These are phyloP conservation scores for Lithospermum erythrorhizon DNA, from an alignment of 257 asterid species.

Conservation along the genomic window DNA sequence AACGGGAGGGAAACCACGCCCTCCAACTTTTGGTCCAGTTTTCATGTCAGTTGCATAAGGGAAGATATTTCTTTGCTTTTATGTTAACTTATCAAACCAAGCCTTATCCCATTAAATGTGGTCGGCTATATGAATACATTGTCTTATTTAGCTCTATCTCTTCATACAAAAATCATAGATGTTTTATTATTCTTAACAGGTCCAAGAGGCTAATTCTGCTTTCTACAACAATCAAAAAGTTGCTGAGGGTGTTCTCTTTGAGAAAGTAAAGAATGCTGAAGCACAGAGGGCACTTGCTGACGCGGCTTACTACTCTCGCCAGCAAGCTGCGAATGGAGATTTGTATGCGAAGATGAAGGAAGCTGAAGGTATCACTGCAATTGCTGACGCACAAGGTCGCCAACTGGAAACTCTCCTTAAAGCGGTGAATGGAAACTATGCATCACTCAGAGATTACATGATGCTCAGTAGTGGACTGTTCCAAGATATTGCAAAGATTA, in stretches of 20 bases:
- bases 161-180: no score
- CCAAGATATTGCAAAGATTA: not conserved
- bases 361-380: not conserved
- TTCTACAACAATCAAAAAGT: not conserved
- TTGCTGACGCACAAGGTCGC: not conserved
- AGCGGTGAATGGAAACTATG: not conserved
- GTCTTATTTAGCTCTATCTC: no score
- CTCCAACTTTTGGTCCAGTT: no score
- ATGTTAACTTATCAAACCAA: no score
- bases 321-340: not conserved
- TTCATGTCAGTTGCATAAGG: no score
- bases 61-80: no score
- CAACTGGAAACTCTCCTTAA: not conserved
- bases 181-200: not conserved
- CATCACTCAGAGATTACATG: not conserved
- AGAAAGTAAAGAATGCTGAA: not conserved
- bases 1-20: no score
- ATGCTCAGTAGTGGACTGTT: not conserved
- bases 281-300: slow-evolving; percentile 3
- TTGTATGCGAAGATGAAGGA: not conserved
- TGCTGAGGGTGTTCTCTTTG: not conserved
- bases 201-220: not conserved
- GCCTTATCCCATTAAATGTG: no score
- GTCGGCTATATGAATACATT: no score
- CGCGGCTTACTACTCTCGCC: slow-evolving; percentile 1